A percentile compares a stretch with the other conserved stretches of the same genome.
phyloP scores from a whole-genome alignment of 108 stramenopile species.

The Cyclotella atomus region DNA sequence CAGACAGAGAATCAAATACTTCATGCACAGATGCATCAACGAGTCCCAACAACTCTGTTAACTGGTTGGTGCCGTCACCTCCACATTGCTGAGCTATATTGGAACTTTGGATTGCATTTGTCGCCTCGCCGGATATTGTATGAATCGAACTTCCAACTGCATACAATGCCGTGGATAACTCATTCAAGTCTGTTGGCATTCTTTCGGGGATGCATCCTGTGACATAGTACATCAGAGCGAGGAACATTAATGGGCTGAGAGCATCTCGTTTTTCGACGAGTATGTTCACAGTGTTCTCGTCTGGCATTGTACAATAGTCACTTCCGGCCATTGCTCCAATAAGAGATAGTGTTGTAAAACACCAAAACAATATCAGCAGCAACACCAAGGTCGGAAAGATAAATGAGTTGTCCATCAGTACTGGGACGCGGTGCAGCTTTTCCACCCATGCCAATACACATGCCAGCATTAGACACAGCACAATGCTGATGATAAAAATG shows the following conservation, averaged over 20 bases:
- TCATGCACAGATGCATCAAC: constrained; percentile 20
- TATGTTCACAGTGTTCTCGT: constrained; percentile 18
- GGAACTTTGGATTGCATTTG: background rate
- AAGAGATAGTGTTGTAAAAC: constrained; percentile 25
- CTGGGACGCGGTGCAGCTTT: constrained; percentile 11
- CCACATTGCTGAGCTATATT: constrained; percentile 14
- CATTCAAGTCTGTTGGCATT: constrained; percentile 16
- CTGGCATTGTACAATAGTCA: constrained; percentile 33
- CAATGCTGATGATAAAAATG: constrained; percentile 29
- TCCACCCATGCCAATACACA: constrained; percentile 36
- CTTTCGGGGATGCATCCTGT: constrained; percentile 38
- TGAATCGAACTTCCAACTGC: constrained; percentile 17
- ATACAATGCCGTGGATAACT: constrained; percentile 3
- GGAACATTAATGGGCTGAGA: constrained; percentile 25
- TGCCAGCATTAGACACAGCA: constrained; percentile 19
- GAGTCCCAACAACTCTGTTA: constrained; percentile 20
- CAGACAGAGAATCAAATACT: constrained; percentile 12
- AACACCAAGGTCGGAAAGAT: constrained; percentile 24
- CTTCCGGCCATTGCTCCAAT: constrained; percentile 36
- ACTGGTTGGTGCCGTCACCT: constrained; percentile 17
- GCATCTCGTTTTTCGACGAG: constrained; percentile 10
- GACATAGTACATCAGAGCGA: constrained; percentile 30
- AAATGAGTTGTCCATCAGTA: constrained; percentile 15
- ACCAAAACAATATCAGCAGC: constrained; percentile 38
- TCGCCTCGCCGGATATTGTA: background rate